Base-by-base conservation (phyloP, 306 rosid genomes). In the Cucumis cinereus region DNA sequence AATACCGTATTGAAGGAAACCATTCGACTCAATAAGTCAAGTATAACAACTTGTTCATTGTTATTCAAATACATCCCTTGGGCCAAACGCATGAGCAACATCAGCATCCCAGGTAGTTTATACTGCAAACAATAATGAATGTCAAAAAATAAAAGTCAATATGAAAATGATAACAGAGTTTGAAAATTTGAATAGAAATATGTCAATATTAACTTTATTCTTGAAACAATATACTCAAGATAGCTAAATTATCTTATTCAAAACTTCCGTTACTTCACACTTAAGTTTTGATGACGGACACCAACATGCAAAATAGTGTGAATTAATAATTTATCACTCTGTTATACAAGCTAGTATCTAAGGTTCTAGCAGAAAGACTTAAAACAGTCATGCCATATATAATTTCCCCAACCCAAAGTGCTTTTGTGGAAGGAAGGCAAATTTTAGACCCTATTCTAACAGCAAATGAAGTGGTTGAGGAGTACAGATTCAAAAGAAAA, bases 21-120 rank as follows among this genome's bases (percentile, higher is more conserved):
- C 90, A 94, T 86, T 83, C 93, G 88, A 79, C 88, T 85, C 79
- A 94, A 84, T 69, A 94, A 89, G 79, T 91, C 96, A 87, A 94
- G 91, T 66, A 88, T 87, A 81, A 77, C 82, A 85, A 78, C 85
- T 83, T 91, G 96, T 54, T 86, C 94, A 83, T 80, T 83, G 80
- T 74, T 84, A 62, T 87, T 83, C 73, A 85, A 64, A 80, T 86
- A 82, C 83, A 80, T 78, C 55, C 85, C 89, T 86, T 90, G 97
- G 47, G 92, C 89, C 87, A 93, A 82, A 79, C 80, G 94, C 86
- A 91, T 82, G 80, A 93, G 91, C 82, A 93, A 85, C 43, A 90
- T 85, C 74, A 79, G 88, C 82, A 93, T 72, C 67, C 94, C 98
- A 59, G 96, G 91, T 68, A 87, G 82, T 76, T 84, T 83, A 84